phyloP scores from a whole-genome alignment of 2,329 filamentous ascomycete species.

The Cercospora sojina region DNA sequence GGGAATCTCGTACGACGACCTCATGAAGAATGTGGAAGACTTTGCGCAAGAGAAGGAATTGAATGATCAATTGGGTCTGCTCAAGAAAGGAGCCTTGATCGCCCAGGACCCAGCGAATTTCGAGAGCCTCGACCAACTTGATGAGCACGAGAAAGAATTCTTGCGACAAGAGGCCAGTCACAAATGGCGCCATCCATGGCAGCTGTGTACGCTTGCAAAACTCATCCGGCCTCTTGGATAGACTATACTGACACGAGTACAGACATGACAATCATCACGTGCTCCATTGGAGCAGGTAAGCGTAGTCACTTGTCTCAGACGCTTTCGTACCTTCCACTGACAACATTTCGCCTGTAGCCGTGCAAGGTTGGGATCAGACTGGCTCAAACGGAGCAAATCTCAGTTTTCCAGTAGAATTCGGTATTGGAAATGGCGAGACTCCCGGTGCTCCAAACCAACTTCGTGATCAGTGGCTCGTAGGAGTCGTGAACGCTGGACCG shows the following conservation, averaged over 20 bases:
- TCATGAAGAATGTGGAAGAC: conserved; percentile 55
- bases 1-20: conserved; percentile 52
- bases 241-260: not conserved
- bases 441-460: conserved; percentile 38
- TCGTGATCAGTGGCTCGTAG: conserved; percentile 60
- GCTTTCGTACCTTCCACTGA: not conserved
- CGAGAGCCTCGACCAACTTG: conserved; percentile 46
- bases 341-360: conserved; percentile 41
- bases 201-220: conserved; percentile 42
- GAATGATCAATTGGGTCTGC: conserved; percentile 41
- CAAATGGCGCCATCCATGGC: conserved; percentile 51
- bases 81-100: conserved; percentile 52
- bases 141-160: conserved; percentile 43
- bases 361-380: conserved; percentile 39
- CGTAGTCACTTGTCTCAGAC: not conserved
- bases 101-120: conserved; percentile 51
- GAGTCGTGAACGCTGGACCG: conserved; percentile 62
- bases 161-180: conserved; percentile 50
- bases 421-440: conserved; percentile 31
- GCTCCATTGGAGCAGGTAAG: conserved; percentile 47
- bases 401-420: conserved; percentile 46
- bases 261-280: conserved; percentile 52
- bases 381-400: conserved; percentile 54
- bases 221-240: not conserved
- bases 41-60: conserved; percentile 53